A percentile compares a stretch with the other conserved stretches of the same genome.
Evolutionary conservation across 208 protist genomes (phyloP).

Genomic region (Acanthamoeba sp.): DNA sequence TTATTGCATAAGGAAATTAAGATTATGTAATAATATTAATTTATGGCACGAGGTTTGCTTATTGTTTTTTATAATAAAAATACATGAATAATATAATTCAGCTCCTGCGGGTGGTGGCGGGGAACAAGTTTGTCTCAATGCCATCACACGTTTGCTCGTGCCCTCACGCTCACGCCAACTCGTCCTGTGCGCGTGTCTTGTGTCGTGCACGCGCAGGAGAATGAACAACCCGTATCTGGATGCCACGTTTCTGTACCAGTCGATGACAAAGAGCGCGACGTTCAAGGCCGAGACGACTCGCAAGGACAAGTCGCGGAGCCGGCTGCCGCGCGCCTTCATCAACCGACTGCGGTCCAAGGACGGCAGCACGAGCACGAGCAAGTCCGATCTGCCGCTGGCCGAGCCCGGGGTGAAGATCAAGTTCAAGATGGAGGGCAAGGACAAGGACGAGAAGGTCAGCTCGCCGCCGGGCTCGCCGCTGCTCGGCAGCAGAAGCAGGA

Average conservation of each 20-base stretch:
- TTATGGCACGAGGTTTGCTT: too few relatives aligned
- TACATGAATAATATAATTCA: too few relatives aligned
- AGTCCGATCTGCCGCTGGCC: not conserved
- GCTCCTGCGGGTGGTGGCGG: too few relatives aligned
- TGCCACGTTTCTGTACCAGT: constrained; percentile 39
- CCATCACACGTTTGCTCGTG: too few relatives aligned
- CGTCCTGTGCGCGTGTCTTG: too few relatives aligned
- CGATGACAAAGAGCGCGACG: constrained; percentile 49
- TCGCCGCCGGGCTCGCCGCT: not conserved
- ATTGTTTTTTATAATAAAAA: too few relatives aligned
- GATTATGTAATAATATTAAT: too few relatives aligned
- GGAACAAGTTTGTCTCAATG: too few relatives aligned
- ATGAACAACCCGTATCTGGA: constrained; percentile 58
- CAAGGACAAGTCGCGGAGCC: not conserved
- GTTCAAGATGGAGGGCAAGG: not conserved
- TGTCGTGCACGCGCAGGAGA: not conserved
- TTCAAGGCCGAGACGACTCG: not conserved
- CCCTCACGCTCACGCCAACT: too few relatives aligned
- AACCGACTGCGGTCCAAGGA: constrained; percentile 27
- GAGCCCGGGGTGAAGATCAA: constrained; percentile 33
- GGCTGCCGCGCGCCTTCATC: constrained; percentile 52
- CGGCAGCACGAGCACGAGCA: not conserved
- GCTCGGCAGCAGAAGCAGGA: not conserved
- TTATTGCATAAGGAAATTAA: too few relatives aligned
- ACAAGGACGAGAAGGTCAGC: not conserved